phyloP scores from a whole-genome alignment of 768 basidiomycete species.

The Fibroporia radiculosa region DNA sequence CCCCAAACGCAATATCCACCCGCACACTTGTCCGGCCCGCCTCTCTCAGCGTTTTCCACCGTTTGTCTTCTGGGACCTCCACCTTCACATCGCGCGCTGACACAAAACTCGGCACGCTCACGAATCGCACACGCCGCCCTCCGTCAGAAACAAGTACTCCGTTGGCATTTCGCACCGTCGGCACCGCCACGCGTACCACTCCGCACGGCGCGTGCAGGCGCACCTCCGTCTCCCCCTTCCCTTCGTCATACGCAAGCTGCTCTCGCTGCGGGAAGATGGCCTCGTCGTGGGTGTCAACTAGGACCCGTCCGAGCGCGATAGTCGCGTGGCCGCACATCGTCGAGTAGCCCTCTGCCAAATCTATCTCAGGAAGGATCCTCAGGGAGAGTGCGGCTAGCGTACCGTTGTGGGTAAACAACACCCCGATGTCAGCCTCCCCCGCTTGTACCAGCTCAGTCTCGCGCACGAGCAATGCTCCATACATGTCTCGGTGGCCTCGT shows the following conservation, averaged over 20 bases:
- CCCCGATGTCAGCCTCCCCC: constrained; percentile 32
- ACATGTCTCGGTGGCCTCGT: constrained; percentile 33
- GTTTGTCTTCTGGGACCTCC: constrained; percentile 20
- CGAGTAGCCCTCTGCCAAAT: constrained; percentile 30
- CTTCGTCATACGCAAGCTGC: constrained; percentile 15
- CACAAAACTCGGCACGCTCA: constrained; percentile 30
- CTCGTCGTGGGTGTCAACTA: constrained; percentile 30
- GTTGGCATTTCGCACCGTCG: constrained; percentile 10
- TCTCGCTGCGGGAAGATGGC: constrained; percentile 25
- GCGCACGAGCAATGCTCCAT: constrained; percentile 29
- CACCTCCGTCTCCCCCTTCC: constrained; percentile 15
- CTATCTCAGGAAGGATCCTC: neutral
- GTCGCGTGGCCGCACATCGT: constrained; percentile 38
- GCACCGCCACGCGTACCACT: constrained; percentile 26
- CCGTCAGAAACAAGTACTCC: constrained; percentile 21
- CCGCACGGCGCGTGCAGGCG: constrained; percentile 34
- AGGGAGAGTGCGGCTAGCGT: neutral
- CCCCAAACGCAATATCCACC: constrained; percentile 31
- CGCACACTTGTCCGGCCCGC: constrained; percentile 12
- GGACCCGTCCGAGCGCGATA: constrained; percentile 32
- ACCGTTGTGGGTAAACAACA: constrained; percentile 37
- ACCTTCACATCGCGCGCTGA: constrained; percentile 21
- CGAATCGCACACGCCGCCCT: constrained; percentile 25
- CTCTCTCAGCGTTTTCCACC: constrained; percentile 20
- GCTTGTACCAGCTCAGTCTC: constrained; percentile 27